Evolutionary conservation across 176 grass and related monocot species (phyloP).

Genomic region (Aegilops speltoides): DNA sequence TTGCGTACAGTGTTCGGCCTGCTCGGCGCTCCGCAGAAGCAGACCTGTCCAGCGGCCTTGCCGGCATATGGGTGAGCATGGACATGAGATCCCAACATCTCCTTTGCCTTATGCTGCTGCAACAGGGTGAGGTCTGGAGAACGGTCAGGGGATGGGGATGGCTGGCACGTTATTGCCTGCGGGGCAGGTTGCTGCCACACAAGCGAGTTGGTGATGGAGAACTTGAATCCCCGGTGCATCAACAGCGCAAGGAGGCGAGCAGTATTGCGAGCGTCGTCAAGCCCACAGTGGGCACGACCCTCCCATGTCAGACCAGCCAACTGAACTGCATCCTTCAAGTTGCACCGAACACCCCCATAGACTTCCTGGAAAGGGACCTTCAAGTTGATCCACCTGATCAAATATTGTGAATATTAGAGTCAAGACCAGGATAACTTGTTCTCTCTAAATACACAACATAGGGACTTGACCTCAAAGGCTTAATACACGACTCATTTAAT

Average conservation of each 20-base stretch:
- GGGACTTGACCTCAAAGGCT: neutral
- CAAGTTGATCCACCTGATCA: conserved; percentile 91
- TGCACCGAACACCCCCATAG: conserved; percentile 68
- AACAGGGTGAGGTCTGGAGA: conserved; percentile 26
- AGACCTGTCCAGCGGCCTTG: conserved; percentile 50
- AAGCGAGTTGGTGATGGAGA: conserved; percentile 85
- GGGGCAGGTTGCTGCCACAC: conserved; percentile 42
- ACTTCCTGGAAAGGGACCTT: conserved; percentile 89
- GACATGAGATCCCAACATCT: conserved; percentile 26
- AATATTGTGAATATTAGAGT: conserved; percentile 20
- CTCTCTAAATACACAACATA: neutral
- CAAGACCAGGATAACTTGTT: neutral
- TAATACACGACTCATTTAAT: neutral
- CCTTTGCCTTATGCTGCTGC: conserved; percentile 39
- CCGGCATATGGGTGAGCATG: conserved; percentile 43
- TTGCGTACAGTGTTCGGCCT: conserved; percentile 67
- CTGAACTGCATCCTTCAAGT: conserved; percentile 89
- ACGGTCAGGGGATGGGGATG: conserved; percentile 15
- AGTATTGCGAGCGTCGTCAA: conserved; percentile 93
- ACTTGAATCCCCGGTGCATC: conserved; percentile 88
- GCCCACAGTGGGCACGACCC: conserved; percentile 89
- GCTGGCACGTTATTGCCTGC: conserved; percentile 28
- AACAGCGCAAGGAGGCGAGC: conserved; percentile 74
- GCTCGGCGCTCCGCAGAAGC: conserved; percentile 78
- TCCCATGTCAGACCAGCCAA: conserved; percentile 86